A percentile compares a stretch with the other conserved stretches of the same genome.
Conservation (phyloP, 495 filamentous ascomycete genomes). For the Xylaria flabelliformis region DNA sequence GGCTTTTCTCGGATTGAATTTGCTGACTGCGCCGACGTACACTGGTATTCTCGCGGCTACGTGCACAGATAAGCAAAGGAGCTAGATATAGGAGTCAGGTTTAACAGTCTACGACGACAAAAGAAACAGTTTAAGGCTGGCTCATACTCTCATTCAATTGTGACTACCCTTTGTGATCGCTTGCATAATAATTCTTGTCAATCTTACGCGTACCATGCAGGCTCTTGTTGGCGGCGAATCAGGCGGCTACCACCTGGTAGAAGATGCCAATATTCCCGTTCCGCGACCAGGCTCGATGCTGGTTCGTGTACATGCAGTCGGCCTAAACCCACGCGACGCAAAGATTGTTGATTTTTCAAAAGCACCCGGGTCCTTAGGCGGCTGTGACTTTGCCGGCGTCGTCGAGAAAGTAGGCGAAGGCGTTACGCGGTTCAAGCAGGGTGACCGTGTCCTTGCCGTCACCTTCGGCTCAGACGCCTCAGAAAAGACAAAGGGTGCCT, state of each 20-base stretch:
- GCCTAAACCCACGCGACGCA: conserved; percentile 63
- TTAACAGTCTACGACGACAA: background rate
- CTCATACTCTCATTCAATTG: background rate
- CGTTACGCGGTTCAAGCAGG: conserved; percentile 36
- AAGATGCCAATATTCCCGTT: background rate
- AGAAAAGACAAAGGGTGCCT: conserved; percentile 41
- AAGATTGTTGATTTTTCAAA: conserved; percentile 53
- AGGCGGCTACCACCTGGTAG: background rate
- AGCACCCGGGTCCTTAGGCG: conserved; percentile 30
- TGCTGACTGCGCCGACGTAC: background rate
- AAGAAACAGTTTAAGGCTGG: background rate
- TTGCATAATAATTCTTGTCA: background rate
- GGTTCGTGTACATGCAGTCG: conserved; percentile 27
- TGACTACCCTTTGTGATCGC: background rate
- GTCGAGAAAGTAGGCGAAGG: conserved; percentile 41
- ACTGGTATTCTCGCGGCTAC: background rate
- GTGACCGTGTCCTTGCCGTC: conserved; percentile 46
- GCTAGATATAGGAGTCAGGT: background rate
- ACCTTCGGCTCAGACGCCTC: conserved; percentile 32
- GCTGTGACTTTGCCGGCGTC: conserved; percentile 45
- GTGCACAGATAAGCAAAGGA: background rate
- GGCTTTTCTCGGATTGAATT: background rate
- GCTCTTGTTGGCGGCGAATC: conserved; percentile 12
- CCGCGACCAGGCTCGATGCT: conserved; percentile 9
- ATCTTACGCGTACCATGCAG: background rate